Evolutionary conservation across 164 flowering plant species (phyloP), one percentile per base, ranked within the genome.

Genomic region (Magnolia officinalis): DNA sequence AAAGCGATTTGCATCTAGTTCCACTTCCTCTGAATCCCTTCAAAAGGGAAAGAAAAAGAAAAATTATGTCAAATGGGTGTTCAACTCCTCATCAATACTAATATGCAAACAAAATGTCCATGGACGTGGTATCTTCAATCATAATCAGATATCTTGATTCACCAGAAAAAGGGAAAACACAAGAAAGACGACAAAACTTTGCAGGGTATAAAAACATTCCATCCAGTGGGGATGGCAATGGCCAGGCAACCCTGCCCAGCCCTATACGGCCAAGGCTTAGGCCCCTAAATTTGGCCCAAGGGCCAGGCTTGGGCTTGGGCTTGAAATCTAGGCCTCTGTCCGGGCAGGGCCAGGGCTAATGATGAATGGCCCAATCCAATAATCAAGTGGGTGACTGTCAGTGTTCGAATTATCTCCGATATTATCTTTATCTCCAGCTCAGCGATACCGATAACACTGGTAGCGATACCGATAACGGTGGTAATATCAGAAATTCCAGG

Each of bases 1-100:
- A 75, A 96, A 94, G 52, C 83, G 88, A 59, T 92, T 92, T 76
- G 87, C 90, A 77, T 92, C 89, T 72, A 92, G 81, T 70, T 90
- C 86, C 69, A 92, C 95, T 74, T 81, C 91, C 71, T 88, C 61
- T 50, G 84, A 73, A 74, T 85, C 78, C 80, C 95, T 91, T 77
- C 75, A 63, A 14, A 50, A 23, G 52, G 2, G 24, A 78, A 73
- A 63, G 49, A 5, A 61, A 59, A 55, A 59, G 68, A 61, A 16
- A 78, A 45, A 65, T 37, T 45, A n/a, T 29, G 51, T 71, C 8
- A 78, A 31, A 50, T 61, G 16, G 23, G 51, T 58, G 73, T 21
- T 73, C 55, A 13, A 72, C 19, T 61, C 37, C 24, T 70, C 45
- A 75, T 2, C 24, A 18, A 45, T 61, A 6, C 58, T 9, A 26